A percentile compares a stretch with the other conserved stretches of the same genome.
Evolutionary conservation across 2,329 filamentous ascomycete genomes (phyloP).

Genomic region (Aspergillus amoenus): DNA sequence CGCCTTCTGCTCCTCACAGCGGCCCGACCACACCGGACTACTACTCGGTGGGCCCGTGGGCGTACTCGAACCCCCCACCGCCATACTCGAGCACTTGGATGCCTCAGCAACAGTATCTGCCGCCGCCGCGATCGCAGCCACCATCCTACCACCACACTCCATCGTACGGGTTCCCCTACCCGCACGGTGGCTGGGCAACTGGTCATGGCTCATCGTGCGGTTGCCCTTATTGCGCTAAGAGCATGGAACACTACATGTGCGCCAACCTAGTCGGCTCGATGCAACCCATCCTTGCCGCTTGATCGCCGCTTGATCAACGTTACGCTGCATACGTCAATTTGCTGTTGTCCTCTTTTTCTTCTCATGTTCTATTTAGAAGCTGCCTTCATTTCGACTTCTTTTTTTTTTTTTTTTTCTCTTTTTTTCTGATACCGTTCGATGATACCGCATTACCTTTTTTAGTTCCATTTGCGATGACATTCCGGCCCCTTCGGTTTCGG

Average conservation of each 20-base stretch:
- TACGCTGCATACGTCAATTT: conserved; percentile 3
- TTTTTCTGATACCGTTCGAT: conserved; percentile 24
- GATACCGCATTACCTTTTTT: conserved; percentile 25
- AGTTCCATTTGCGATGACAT: conserved; percentile 25
- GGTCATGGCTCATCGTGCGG: conserved; percentile 48
- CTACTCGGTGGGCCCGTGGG: conserved; percentile 45
- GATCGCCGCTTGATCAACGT: conserved; percentile 25
- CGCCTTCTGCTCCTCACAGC: conserved; percentile 51
- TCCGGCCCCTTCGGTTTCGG: conserved; percentile 30
- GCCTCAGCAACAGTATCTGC: conserved; percentile 35
- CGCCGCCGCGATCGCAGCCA: conserved; percentile 43
- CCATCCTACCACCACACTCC: conserved; percentile 50
- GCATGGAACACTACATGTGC: conserved; percentile 51
- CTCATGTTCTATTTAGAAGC: conserved; percentile 20
- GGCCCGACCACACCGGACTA: conserved; percentile 50
- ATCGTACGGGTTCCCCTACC: conserved; percentile 48
- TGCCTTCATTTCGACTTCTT: conserved; percentile 25
- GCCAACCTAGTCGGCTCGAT: conserved; percentile 38
- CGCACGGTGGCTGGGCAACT: conserved; percentile 50
- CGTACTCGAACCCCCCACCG: conserved; percentile 42
- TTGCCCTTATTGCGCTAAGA: conserved; percentile 50
- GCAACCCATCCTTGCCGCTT: conserved; percentile 45
- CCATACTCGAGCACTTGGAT: conserved; percentile 43
- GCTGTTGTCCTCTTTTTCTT: conserved; percentile 7
- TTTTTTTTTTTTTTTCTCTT: conserved; percentile 21